These are phyloP conservation scores for Flaveria ramosissima DNA, from an alignment of 129 eudicot species.

Conservation along the genomic window DNA sequence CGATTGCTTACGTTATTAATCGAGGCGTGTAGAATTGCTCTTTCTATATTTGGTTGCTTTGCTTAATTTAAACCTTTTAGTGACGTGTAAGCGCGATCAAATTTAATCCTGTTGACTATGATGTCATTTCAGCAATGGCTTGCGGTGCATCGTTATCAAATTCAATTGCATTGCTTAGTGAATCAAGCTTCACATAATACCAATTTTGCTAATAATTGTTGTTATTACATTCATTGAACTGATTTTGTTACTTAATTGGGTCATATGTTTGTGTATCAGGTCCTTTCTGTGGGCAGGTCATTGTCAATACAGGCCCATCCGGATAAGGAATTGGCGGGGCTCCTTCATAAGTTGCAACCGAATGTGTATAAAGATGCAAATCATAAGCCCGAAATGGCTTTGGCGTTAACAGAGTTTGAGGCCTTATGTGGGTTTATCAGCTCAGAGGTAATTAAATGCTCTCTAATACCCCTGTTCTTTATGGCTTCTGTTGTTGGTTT, in stretches of 20 bases:
- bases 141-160: not conserved
- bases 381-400: conserved; percentile 98
- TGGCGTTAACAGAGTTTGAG: conserved; percentile 85
- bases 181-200: not conserved
- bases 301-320: conserved; percentile 98
- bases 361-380: conserved; percentile 74
- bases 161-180: not conserved
- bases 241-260: not conserved
- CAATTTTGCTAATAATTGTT: not conserved
- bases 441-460: conserved; percentile 49
- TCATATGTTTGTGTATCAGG: conserved; percentile 43
- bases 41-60: conserved; percentile 23
- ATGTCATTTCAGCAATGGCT: not conserved
- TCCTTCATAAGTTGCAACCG: conserved; percentile 65
- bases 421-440: conserved; percentile 84
- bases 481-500: not conserved
- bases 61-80: not conserved
- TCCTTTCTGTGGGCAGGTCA: conserved; percentile 80
- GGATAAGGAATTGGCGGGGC: conserved; percentile 64
- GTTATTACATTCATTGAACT: not conserved
- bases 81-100: not conserved
- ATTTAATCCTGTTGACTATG: not conserved
- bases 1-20: not conserved
- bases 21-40: conserved; percentile 1
- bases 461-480: not conserved